These are phyloP conservation scores for Fusarium albidum DNA, from an alignment of 2,329 filamentous ascomycete species.

Conservation along the genomic window DNA sequence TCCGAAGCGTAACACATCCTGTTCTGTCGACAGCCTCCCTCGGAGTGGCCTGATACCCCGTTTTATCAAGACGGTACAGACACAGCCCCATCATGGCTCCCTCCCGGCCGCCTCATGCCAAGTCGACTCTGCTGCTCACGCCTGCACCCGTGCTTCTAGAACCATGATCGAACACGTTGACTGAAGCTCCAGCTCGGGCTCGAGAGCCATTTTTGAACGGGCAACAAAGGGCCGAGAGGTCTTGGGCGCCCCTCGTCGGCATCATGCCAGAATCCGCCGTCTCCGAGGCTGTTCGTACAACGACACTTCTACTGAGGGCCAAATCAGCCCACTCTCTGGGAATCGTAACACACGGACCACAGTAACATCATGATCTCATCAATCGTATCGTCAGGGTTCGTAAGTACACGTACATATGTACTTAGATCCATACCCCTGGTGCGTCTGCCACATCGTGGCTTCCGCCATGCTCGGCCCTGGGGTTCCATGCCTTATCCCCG, in stretches of 20 bases:
- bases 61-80: background rate
- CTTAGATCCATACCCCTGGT: background rate
- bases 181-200: conserved; percentile 1
- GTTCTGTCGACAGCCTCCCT: background rate
- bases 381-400: conserved; percentile 1
- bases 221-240: background rate
- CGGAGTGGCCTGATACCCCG: background rate
- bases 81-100: conserved; percentile 3
- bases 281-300: background rate
- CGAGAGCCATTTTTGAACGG: background rate
- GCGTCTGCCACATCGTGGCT: conserved; percentile 6
- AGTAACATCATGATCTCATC: conserved; percentile 8
- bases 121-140: background rate
- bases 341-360: conserved; percentile 4
- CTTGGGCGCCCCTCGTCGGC: background rate
- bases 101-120: conserved; percentile 7
- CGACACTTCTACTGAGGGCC: background rate
- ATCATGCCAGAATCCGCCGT: conserved; percentile 9
- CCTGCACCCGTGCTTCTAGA: conserved; percentile 6
- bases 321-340: conserved; percentile 12
- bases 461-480: conserved; percentile 12
- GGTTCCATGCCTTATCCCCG: conserved; percentile 21
- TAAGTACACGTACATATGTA: background rate
- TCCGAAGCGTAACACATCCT: too few relatives aligned
- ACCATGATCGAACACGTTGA: background rate